phyloP scores from a whole-genome alignment of 2,329 filamentous ascomycete species.

The Penicillium sp. region DNA sequence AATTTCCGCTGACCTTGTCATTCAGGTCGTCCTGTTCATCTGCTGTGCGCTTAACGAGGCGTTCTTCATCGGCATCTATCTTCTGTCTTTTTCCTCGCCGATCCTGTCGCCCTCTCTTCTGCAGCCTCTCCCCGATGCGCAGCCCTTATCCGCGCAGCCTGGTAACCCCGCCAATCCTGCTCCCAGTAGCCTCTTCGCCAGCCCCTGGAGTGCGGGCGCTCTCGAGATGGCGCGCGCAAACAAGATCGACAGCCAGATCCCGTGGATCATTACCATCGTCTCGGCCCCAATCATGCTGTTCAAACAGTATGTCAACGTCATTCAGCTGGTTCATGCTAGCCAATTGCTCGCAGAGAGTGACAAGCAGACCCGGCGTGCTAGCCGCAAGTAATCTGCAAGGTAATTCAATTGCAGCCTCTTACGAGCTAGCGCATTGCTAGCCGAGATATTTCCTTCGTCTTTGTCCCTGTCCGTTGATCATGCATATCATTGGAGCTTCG shows the following conservation, averaged over 20 bases:
- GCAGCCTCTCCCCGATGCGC: constrained; percentile 54
- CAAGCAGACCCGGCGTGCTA: constrained; percentile 45
- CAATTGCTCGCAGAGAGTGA: constrained; percentile 93
- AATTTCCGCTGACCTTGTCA: background rate
- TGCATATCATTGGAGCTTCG: constrained; percentile 34
- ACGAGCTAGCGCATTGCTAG: background rate
- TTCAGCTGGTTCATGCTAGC: constrained; percentile 91
- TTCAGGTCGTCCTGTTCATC: constrained; percentile 79
- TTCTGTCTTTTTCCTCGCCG: constrained; percentile 93
- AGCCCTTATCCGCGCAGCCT: constrained; percentile 54
- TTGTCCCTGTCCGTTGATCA: constrained; percentile 16
- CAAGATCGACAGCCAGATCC: constrained; percentile 74
- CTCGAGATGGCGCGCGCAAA: constrained; percentile 90
- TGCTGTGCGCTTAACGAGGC: constrained; percentile 88
- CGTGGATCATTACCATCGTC: constrained; percentile 75
- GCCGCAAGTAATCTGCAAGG: constrained; percentile 45
- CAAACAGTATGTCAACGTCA: constrained; percentile 91
- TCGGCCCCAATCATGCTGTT: constrained; percentile 81
- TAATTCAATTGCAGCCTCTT: background rate
- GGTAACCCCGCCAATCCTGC: constrained; percentile 65
- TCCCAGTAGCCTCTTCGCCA: constrained; percentile 72
- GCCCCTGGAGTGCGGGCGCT: constrained; percentile 86
- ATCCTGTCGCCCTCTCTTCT: constrained; percentile 80
- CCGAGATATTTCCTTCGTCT: constrained; percentile 7
- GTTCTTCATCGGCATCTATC: constrained; percentile 97